Conservation (phyloP, 1,284 basidiomycete species). For the Hymenochaete sp. region DNA sequence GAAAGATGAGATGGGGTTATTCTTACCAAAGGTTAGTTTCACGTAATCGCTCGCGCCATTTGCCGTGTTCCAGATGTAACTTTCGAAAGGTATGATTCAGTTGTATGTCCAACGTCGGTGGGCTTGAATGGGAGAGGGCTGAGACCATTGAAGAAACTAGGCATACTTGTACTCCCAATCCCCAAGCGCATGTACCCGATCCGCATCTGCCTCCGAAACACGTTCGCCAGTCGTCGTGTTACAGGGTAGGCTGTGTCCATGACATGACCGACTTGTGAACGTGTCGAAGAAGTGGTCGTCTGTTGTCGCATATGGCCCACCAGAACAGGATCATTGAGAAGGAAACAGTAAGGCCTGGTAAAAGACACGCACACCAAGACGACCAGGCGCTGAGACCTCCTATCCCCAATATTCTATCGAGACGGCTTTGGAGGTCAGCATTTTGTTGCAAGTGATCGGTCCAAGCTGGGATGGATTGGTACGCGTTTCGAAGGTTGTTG, state of each 20-base stretch:
- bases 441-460: constrained; percentile 39
- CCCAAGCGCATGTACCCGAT: constrained; percentile 32
- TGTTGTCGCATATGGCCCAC: constrained; percentile 15
- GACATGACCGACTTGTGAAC: constrained; percentile 41
- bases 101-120: not conserved
- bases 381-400: constrained; percentile 36
- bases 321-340: not conserved
- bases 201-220: constrained; percentile 36
- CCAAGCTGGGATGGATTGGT: constrained; percentile 43
- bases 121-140: not conserved
- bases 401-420: constrained; percentile 40
- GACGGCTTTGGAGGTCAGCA: constrained; percentile 31
- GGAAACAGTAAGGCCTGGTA: not conserved
- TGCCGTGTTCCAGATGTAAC: constrained; percentile 45
- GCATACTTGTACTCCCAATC: constrained; percentile 47
- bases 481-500: constrained; percentile 33
- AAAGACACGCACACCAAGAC: constrained; percentile 32
- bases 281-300: constrained; percentile 42
- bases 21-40: constrained; percentile 40
- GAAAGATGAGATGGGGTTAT: not conserved
- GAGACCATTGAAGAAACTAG: not conserved
- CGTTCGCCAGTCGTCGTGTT: constrained; percentile 35
- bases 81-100: constrained; percentile 19
- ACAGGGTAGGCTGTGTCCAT: constrained; percentile 41
- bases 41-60: constrained; percentile 36